Evolutionary conservation across 306 rosid genomes (phyloP).

Genomic region (Medicago truncatula): MtrunA17r5.0-ANR NC_053044.1:57729501-57730000

Average conservation of each 20-base stretch:
- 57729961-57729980: slow-evolving; percentile 8
- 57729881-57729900: slow-evolving; percentile 1
- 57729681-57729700: slow-evolving; percentile 1
- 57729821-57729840: background rate
- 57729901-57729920: slow-evolving; percentile 20
- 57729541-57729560: background rate
- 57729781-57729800: background rate
- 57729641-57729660: background rate
- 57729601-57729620: too few relatives aligned
- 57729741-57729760: background rate
- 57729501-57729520: background rate
- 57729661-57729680: background rate
- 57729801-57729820: slow-evolving; percentile 8
- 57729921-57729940: slow-evolving; percentile 26
- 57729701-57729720: background rate
- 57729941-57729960: slow-evolving; percentile 20
- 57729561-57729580: background rate
- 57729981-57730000: background rate
- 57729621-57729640: too few relatives aligned
- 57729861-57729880: slow-evolving; percentile 1
- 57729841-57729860: slow-evolving; percentile 33
- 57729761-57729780: slow-evolving; percentile 11
- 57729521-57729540: slow-evolving; percentile 9
- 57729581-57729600: background rate
- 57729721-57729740: background rate